Evolutionary conservation across 345 rosid genomes (phyloP), one percentile per base, ranked within the genome.

Genomic region (Aquilaria sinensis): DNA sequence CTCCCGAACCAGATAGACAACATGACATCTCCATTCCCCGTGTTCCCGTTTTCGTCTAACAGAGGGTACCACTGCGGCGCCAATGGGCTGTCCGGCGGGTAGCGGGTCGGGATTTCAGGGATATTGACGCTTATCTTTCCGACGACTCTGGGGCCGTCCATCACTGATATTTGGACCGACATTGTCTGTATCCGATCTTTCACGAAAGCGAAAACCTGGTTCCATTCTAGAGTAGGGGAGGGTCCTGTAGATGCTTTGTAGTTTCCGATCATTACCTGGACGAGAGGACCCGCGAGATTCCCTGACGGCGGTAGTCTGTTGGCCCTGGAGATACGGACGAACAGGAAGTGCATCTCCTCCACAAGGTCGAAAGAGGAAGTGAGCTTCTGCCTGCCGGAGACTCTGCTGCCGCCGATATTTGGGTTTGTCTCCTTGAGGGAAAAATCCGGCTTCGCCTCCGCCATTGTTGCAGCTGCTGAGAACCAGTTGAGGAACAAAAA

Each of bases 151-250:
- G 23, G 23, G 23, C 23, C 23, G 23, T 23, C 23, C 23, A 23
- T 23, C 23, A 23, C 23, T 23, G 23, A 23, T 23, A 23, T 23
- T 23, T 23, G 23, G 23, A 74, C 73, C 11, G 57, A 34, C 46
- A 81, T 61, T 63, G 75, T 61, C 63, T 78, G 82, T 5, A 37
- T 37, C 8, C 43, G 5, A 4, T 78, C 78, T 71, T 74, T 80
- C 1, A 77, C 49, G 67, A 80, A 83, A 51, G 85, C 81, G 62
- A 78, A 84, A n/a, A 74, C 78, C 43, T 78, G 66, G 62, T 66
- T 70, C 72, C 74, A 78, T 51, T 75, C 80, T 1, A 70, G 75
- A 12, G 63, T 66, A 33, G 31, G 29, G 8, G 8, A 37, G 43
- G 5, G 31, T 47, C 64, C 72, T 1, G 82, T 75, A 72, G 71